Base-by-base conservation (phyloP, 306 rosid species). In the Alnus glutinosa region DNA sequence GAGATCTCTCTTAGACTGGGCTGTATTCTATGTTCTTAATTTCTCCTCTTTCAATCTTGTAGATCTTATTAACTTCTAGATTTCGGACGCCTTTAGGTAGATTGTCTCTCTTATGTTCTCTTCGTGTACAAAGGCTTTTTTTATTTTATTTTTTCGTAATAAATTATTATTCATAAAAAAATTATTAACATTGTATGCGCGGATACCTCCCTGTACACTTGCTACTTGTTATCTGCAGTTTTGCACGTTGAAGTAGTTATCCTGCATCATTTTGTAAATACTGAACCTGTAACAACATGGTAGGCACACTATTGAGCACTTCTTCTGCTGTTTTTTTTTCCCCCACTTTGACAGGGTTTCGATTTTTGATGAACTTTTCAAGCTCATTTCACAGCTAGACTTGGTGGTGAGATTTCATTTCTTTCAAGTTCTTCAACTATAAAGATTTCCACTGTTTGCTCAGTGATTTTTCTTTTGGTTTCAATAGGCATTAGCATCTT, bases 341-440 rank as follows among this genome's bases (percentile, higher is more conserved):
- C 67, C 12, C 71, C 14, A 7, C 77, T 77, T 85, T 84, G 75
- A 70, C 94, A 93, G 99, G 92, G 77, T 77, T 48, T 83, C 97
- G 34, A 67, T 90, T 77, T 83, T 93, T 81, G 85, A 89, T 82
- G 99, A 93, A 86, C 87, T 96, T 81, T 72, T 70, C 32, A 82
- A 83, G 89, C 91, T 96, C 76, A 93, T 86, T 94, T 84, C 89
- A 46, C 73, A 44, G 78, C 87, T 90, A 59, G 79, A 81, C 44
- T 77, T 86, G 84, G 86, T 30, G 96, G 99, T 96, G 79, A 85
- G 90, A 74, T 83, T 83, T 84, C 30, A 51, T 58, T 80, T 68
- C 30, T 72, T n/a, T 70, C 54, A 64, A 68, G 32, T 63, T 73
- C 32, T 81, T 4, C 71, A 76, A 54, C 77, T 78, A 57, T 62